Evolutionary conservation across 108 stramenopile genomes (phyloP).

Genomic region (Fragilariopsis cylindrus): DNA sequence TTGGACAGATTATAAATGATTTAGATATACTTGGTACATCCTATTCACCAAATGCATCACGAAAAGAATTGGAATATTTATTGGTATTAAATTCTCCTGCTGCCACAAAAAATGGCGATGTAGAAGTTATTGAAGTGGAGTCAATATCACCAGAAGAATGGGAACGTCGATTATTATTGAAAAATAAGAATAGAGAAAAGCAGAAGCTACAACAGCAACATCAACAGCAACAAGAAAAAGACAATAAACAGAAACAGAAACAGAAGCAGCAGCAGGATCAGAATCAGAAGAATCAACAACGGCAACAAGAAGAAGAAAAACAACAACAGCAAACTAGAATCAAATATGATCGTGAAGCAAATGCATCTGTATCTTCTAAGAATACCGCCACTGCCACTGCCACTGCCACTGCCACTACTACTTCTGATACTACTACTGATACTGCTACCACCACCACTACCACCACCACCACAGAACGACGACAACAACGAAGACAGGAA

Average conservation of each 20-base stretch:
- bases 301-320: background rate
- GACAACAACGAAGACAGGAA: too few species aligned
- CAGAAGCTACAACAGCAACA: background rate
- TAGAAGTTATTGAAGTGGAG: background rate
- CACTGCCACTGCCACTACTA: too few species aligned
- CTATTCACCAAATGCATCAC: constrained; percentile 16
- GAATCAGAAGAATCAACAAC: too few species aligned
- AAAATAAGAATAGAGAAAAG: background rate
- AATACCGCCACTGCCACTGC: background rate
- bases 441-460: too few species aligned
- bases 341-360: background rate
- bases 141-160: constrained; percentile 15
- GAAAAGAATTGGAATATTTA: constrained; percentile 1
- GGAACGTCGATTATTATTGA: background rate
- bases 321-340: background rate
- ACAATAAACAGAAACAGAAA: too few species aligned
- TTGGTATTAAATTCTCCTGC: background rate
- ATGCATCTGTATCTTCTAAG: background rate
- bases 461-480: too few species aligned
- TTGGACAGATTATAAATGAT: background rate
- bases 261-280: background rate
- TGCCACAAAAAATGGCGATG: background rate
- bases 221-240: background rate
- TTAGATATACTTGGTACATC: background rate
- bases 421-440: too few species aligned